Evolutionary conservation across 192 early-diverging fungal genomes (phyloP), one percentile per base, ranked within the genome.

Genomic region (Backusella sp.): DNA sequence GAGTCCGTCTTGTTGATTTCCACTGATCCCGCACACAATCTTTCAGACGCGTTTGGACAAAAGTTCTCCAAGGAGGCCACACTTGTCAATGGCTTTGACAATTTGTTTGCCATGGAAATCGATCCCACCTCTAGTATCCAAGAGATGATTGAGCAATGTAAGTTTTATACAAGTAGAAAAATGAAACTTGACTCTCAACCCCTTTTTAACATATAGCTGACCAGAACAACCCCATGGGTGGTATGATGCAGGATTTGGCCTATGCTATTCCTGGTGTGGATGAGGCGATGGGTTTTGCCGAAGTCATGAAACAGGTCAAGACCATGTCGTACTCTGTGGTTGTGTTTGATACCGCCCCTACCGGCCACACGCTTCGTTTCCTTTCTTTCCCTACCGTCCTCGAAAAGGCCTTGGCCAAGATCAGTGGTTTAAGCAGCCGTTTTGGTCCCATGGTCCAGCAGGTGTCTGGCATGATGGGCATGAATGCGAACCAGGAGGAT

Each of bases 251-350:
- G 86, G 98, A 99, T 85, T 90, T 99, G 77, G 97, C 97, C 9
- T 99, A 98, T 84, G 96, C 96, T 36, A 99, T 99, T 84, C 98
- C 98, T 35, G 98, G 98, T 82, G 97, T 99, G 15, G 98, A 99
- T 84, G 98, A 99, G 84, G 98, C 98, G 26, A 99, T 99, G 97
- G 96, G 96, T 56, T 99, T 99, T 87, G 97, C 97, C n/a, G 98
- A 99, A 80, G 98, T 99, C 17, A 99, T 99, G 98, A 99, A 99
- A 76, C 92, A 98, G 75, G 98, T 99, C 49, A 97, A 99, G 85
- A 95, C 95, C 71, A 99, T 99, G 97, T 96, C 99, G 73, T 99
- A 99, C 86, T 94, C 93, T 72, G 92, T 94, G 39, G 96, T 99
- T 70, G 96, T 99, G 65, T 99, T 99, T 87, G 98, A 99, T 86